These are phyloP conservation scores for Colletotrichum euphorbiae DNA, from an alignment of 2,329 filamentous ascomycete species.

Conservation along the genomic window DNA sequence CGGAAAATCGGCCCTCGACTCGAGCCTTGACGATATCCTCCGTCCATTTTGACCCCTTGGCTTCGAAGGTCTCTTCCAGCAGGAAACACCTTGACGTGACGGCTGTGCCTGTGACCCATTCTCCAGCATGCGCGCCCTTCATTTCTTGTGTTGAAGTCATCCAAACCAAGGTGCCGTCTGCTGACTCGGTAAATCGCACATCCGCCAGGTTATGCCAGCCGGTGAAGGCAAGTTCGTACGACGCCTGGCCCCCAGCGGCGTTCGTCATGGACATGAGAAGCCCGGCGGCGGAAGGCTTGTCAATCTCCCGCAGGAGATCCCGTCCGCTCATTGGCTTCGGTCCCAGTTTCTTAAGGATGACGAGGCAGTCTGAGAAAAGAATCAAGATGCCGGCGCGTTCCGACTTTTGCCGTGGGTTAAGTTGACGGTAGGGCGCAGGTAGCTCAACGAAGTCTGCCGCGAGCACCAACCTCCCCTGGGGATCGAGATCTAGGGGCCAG, in stretches of 20 bases:
- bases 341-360: slow-evolving; percentile 79
- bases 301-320: slow-evolving; percentile 84
- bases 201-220: slow-evolving; percentile 78
- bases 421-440: slow-evolving; percentile 73
- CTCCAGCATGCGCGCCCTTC: slow-evolving; percentile 64
- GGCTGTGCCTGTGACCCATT: slow-evolving; percentile 60
- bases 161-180: slow-evolving; percentile 73
- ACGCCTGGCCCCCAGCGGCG: slow-evolving; percentile 68
- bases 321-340: slow-evolving; percentile 75
- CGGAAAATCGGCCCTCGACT: slow-evolving; percentile 86
- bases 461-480: slow-evolving; percentile 81
- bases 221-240: slow-evolving; percentile 79
- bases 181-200: slow-evolving; percentile 78
- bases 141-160: slow-evolving; percentile 74
- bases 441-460: slow-evolving; percentile 85
- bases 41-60: slow-evolving; percentile 78
- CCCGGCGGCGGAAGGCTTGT: slow-evolving; percentile 77
- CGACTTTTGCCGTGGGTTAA: slow-evolving; percentile 51
- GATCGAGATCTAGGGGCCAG: slow-evolving; percentile 80
- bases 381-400: slow-evolving; percentile 78
- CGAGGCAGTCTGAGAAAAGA: slow-evolving; percentile 84
- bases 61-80: slow-evolving; percentile 81
- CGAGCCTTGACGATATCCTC: slow-evolving; percentile 90
- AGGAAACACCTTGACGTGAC: slow-evolving; percentile 76
- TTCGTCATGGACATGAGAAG: slow-evolving; percentile 74